Base-by-base conservation (phyloP, 345 rosid genomes). In the Arabis alpina region DNA sequence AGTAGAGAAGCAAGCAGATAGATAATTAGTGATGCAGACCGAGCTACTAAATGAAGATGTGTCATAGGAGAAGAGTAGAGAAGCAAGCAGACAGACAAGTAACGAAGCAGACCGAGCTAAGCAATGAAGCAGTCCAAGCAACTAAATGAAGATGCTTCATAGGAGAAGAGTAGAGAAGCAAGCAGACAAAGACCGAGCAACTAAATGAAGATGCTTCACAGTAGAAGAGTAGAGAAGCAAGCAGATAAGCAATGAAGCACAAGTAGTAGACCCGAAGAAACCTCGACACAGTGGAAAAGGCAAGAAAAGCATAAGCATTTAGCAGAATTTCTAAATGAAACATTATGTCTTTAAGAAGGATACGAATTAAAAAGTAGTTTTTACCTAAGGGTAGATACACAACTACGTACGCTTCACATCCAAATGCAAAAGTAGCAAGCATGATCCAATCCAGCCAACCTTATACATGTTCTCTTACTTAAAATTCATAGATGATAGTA, bases 201-300 rank as follows among this genome's bases (percentile, higher is more conserved):
- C 64, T 47, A 68, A 68, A 7, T 36, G 43, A 66, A 54, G 73
- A 68, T 56, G 54, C 47, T 23, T 55, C 73, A 50, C 9, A 48
- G 27, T 12, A 60, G 78, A 61, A 67, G 73, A 43, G 73, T 44
- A 66, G 70, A 72, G 64, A 48, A 64, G 77, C 56, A 65, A 65
- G 60, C 54, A 73, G 59, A 65, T 30, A 57, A 72, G 39, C 72
- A 64, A 73, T 73, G 60, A 73, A 59, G 72, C 52, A 73, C 55
- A 27, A 72, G 65, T 49, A 70, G 39, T 36, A 87, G 82, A 86
- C 84, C 88, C 82, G 90, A 85, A 79, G 95, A 86, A 79, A 93
- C 97, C 97, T 93, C 97, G 79, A 86, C 86, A 82, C 77, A 68
- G 42, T 32, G 34, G 86, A 76, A 82, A 82, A 61, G 16, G 88